Evolutionary conservation across 2,329 filamentous ascomycete genomes (phyloP).

Genomic region (Sporothrix variecibatus): DNA sequence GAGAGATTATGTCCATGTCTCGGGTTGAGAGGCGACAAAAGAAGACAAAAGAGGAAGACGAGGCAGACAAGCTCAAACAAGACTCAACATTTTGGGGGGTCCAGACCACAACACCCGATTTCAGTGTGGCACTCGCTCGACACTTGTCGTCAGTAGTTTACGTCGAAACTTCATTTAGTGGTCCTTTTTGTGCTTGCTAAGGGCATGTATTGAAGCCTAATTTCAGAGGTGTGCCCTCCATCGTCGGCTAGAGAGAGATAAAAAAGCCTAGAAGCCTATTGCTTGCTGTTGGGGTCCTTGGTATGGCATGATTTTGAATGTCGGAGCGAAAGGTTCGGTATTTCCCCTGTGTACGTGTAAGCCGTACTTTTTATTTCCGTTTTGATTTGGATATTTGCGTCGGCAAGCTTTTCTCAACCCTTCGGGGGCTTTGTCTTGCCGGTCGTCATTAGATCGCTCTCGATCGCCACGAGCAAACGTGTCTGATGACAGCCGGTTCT

Average conservation of each 20-base stretch:
- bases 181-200: background rate
- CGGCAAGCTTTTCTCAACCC: background rate
- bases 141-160: background rate
- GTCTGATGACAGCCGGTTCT: background rate
- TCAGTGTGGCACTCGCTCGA: background rate
- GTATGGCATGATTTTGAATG: constrained; percentile 5
- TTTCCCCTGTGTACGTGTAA: background rate
- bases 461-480: background rate
- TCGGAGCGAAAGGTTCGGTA: background rate
- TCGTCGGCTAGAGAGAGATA: background rate
- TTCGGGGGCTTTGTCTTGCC: background rate
- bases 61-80: background rate
- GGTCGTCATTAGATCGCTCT: background rate
- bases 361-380: background rate
- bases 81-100: background rate
- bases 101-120: background rate
- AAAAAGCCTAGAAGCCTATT: background rate
- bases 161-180: background rate
- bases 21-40: background rate
- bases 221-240: background rate
- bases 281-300: background rate
- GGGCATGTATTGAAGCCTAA: background rate
- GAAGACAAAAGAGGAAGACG: background rate
- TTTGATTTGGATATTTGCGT: background rate
- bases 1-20: background rate